Conservation (phyloP, 164 flowering plant species). For the Santalum album region DNA sequence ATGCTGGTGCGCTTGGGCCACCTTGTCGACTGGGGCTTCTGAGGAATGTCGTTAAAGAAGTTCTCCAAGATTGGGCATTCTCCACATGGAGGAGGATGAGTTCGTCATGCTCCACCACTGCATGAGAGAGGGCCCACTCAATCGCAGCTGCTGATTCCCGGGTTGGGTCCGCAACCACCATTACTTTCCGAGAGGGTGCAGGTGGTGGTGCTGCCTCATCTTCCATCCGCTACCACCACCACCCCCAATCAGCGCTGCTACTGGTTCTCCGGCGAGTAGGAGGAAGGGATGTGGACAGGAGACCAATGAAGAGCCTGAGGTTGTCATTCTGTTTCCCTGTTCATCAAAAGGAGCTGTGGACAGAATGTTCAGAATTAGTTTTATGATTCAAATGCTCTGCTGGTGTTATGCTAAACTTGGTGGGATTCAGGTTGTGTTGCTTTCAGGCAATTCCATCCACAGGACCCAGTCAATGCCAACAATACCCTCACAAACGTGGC, state of each 20-base stretch:
- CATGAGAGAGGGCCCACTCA: conserved; percentile 57
- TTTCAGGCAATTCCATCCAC: neutral
- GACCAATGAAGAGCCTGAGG: neutral
- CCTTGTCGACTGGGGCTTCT: conserved; percentile 12
- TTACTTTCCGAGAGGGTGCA: conserved; percentile 24
- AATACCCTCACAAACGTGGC: too few relatives aligned
- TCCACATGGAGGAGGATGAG: conserved; percentile 52
- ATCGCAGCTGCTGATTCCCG: conserved; percentile 57
- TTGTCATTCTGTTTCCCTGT: conserved; percentile 4
- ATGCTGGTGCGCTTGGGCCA: neutral
- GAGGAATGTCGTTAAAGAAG: conserved; percentile 32
- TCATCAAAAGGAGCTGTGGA: conserved; percentile 1
- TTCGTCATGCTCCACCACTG: conserved; percentile 41
- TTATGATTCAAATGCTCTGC: conserved; percentile 3
- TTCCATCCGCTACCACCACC: conserved; percentile 16
- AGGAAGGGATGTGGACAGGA: neutral
- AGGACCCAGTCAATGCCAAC: conserved; percentile 4
- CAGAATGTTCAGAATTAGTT: neutral
- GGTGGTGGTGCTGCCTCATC: too few relatives aligned
- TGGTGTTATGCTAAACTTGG: neutral
- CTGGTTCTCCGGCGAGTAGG: neutral
- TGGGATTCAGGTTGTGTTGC: neutral
- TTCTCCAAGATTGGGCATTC: conserved; percentile 30
- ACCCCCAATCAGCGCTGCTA: neutral
- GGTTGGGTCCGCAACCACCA: conserved; percentile 58